Evolutionary conservation across 352 stramenopile genomes (phyloP).

Genomic region (Globisporangium lucens): DNA sequence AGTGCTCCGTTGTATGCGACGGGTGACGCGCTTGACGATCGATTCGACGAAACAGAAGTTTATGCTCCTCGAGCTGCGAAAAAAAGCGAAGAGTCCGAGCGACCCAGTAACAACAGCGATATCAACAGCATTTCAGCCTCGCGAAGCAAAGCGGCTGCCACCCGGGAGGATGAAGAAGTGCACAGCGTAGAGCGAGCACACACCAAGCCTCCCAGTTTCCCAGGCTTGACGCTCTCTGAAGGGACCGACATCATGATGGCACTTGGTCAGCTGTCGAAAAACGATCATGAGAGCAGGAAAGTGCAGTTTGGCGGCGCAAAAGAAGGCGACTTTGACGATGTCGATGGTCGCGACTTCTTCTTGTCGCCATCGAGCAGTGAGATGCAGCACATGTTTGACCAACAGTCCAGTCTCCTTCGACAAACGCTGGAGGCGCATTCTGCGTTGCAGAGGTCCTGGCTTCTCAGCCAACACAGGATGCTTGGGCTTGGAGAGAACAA

Average conservation of each 20-base stretch:
- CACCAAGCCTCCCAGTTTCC: constrained; percentile 16
- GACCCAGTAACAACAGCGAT: not conserved
- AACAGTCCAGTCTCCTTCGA: constrained; percentile 72
- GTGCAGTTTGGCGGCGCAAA: constrained; percentile 46
- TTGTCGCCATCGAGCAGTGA: constrained; percentile 81
- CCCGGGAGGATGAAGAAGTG: not conserved
- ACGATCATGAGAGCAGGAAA: constrained; percentile 23
- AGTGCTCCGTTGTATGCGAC: constrained; percentile 64
- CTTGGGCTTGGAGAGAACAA: constrained; percentile 44
- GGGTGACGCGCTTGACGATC: constrained; percentile 48
- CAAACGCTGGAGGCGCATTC: constrained; percentile 70
- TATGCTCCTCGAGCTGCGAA: not conserved
- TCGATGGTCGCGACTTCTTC: constrained; percentile 72
- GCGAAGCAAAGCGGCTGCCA: constrained; percentile 8
- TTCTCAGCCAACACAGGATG: constrained; percentile 73
- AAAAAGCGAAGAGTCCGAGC: constrained; percentile 5
- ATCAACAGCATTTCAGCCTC: not conserved
- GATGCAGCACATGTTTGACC: constrained; percentile 88
- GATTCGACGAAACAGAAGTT: constrained; percentile 10
- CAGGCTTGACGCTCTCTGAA: constrained; percentile 67
- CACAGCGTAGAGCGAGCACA: not conserved
- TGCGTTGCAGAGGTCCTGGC: constrained; percentile 72
- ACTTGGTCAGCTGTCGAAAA: constrained; percentile 45
- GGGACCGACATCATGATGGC: constrained; percentile 77
- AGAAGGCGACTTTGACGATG: constrained; percentile 45